These are phyloP conservation scores for Salix arbutifolia DNA, from an alignment of 345 rosid genomes.

Conservation along the genomic window DNA sequence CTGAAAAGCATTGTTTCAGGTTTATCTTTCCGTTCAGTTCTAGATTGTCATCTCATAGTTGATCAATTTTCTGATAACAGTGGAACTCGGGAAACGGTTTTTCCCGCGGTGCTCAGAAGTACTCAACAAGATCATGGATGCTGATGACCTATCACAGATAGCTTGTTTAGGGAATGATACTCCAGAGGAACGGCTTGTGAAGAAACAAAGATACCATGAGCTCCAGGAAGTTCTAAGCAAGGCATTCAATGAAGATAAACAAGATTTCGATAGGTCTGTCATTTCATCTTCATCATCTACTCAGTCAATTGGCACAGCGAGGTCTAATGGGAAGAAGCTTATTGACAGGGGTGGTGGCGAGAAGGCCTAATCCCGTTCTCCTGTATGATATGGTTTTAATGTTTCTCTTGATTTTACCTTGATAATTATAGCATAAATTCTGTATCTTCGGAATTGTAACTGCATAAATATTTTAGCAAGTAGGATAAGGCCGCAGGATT, in stretches of 20 bases:
- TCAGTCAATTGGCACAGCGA: conserved; percentile 16
- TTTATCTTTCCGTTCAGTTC: not conserved
- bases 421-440: not conserved
- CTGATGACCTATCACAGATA: conserved; percentile 49
- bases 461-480: too few relatives aligned
- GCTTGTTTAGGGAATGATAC: conserved; percentile 49
- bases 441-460: not conserved
- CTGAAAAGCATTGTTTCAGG: too few relatives aligned
- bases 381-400: not conserved
- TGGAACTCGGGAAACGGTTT: conserved; percentile 68
- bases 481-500: too few relatives aligned
- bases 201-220: conserved; percentile 54
- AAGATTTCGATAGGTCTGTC: conserved; percentile 43
- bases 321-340: conserved; percentile 31
- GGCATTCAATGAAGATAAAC: conserved; percentile 65
- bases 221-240: conserved; percentile 51
- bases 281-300: conserved; percentile 48
- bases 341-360: not conserved
- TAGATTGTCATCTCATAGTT: not conserved
- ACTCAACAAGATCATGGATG: conserved; percentile 72
- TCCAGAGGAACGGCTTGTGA: conserved; percentile 44
- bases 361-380: not conserved
- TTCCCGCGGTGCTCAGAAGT: conserved; percentile 73
- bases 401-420: not conserved
- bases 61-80: conserved; percentile 30